Evolutionary conservation across 371 early-diverging fungal species (phyloP).

Genomic region (Mortierella sp.): DNA sequence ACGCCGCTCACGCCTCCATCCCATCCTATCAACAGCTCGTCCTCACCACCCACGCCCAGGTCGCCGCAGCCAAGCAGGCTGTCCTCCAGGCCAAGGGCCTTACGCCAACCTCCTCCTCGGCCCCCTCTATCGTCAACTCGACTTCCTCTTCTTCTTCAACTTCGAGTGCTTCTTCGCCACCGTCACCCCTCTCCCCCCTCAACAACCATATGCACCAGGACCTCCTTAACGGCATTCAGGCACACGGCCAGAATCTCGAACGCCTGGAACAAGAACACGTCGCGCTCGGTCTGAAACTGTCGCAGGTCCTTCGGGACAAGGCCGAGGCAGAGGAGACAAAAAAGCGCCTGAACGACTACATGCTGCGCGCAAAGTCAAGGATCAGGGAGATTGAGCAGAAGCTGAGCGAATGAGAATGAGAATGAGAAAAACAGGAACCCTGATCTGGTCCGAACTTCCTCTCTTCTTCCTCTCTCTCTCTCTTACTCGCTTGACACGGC

Average conservation of each 20-base stretch:
- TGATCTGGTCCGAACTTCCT: neutral
- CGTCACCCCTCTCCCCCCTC: slow-evolving; percentile 41
- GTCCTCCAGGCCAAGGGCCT: slow-evolving; percentile 38
- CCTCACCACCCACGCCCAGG: slow-evolving; percentile 52
- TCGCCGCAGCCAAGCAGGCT: slow-evolving; percentile 49
- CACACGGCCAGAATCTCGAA: slow-evolving; percentile 13
- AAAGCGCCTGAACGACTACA: slow-evolving; percentile 47
- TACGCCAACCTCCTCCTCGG: slow-evolving; percentile 18
- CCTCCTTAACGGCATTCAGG: neutral
- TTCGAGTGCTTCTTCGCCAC: slow-evolving; percentile 47
- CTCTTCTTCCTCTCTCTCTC: neutral
- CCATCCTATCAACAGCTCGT: slow-evolving; percentile 50
- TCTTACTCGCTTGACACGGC: neutral
- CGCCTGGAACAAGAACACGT: slow-evolving; percentile 42
- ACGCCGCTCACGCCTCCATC: slow-evolving; percentile 47
- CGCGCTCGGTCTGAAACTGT: slow-evolving; percentile 36
- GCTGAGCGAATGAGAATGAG: slow-evolving; percentile 35
- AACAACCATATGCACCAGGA: slow-evolving; percentile 17
- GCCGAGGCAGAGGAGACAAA: slow-evolving; percentile 55
- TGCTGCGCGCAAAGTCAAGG: slow-evolving; percentile 43
- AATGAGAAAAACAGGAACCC: neutral
- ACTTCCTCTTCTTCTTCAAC: slow-evolving; percentile 20
- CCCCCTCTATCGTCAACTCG: slow-evolving; percentile 4
- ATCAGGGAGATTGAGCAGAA: slow-evolving; percentile 47
- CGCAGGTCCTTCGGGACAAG: slow-evolving; percentile 48